Base-by-base conservation (phyloP, 495 filamentous ascomycete species). In the Penicillium macrosclerotiorum region DNA sequence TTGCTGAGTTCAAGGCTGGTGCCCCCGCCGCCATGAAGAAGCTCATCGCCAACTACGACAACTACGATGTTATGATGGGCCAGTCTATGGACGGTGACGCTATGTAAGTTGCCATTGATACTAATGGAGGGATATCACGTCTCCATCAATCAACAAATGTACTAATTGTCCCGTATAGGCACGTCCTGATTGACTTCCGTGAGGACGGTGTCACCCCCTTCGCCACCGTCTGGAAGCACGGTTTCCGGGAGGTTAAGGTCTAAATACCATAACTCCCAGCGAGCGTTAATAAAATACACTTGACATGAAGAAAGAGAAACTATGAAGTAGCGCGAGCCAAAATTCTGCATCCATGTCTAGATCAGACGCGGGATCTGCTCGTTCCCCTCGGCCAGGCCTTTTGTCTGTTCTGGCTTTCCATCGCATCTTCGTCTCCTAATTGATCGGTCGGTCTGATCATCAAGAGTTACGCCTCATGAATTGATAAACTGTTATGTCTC, bases 141-240 rank as follows among this genome's bases (percentile, higher is more conserved):
- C n/a, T n/a, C n/a, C n/a, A n/a, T n/a, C n/a, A n/a, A n/a, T n/a
- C n/a, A n/a, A n/a, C n/a, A n/a, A n/a, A 34, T 22, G 49, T 68
- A 41, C 11, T 25, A 4, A 5, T n/a, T 9, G 67, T 24, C 27
- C 8, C 20, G 37, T 20, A 18, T 50, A 95, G 90, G 89, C 79
- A 95, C 60, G 77, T 93, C 45, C 89, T 96, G 43, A 84, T 96
- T 64, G 92, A 97, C 76, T 98, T 95, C 78, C 90, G 92, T 60
- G 91, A 94, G 63, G 94, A 97, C 56, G 93, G 93, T 67, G 68
- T 85, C 49, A 97, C 92, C 20, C 93, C 93, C 26, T 98, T 75
- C 59, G 77, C 96, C 42, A 83, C 80, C 48, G 74, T 95, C 76
- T 98, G 93, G 94, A 96, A 96, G 81, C 85, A 96, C 69, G 94